Evolutionary conservation across 2,329 filamentous ascomycete species (phyloP), one percentile per base, ranked within the genome.

Genomic region (Aspergillus viridinutans): DNA sequence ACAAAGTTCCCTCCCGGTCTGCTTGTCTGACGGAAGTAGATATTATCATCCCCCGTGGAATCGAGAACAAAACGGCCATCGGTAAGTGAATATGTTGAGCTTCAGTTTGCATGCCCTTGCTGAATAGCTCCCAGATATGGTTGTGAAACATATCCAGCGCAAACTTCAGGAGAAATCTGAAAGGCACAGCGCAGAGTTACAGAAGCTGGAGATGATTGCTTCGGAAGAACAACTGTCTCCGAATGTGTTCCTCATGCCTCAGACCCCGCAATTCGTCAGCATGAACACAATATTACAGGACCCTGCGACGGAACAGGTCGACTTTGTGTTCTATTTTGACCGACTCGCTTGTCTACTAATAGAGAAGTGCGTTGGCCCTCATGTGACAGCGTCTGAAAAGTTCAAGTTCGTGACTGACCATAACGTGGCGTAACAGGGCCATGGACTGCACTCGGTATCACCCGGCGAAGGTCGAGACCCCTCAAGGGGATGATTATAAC

Each of bases 271-370:
- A 73, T 81, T 97, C 54, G 82, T 81, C 56, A 92, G 87, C 49
- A 96, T 99, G 84, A 92, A 90, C 71, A 97, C 92, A 0, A 89
- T 97, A 56, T 84, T 99, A 43, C 88, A 95, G 69, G 84, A 94
- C 65, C 88, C 90, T 20, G 83, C 86, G 50, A 93, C 91, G 0
- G 80, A 83, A 6, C 83, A 90, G 45, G 93, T 96, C 70, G 92
- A 97, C 66, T 97, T 97, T 71, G 90, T 96, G 60, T 97, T 97
- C 75, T 97, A 97, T 75, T 97, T 97, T 73, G 92, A 99, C 74
- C 85, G 94, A 40, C 80, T 97, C 40, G 86, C 90, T 1, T 85
- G 89, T n/a, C 80, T 97, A 53, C 80, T 97, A 26, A 84, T 97
- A 49, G 93, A 97, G 73, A 83, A 77, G 69, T 82, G 76, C 53